Base-by-base conservation (phyloP, 495 filamentous ascomycete genomes). In the Hypoxylon fuscum region DNA sequence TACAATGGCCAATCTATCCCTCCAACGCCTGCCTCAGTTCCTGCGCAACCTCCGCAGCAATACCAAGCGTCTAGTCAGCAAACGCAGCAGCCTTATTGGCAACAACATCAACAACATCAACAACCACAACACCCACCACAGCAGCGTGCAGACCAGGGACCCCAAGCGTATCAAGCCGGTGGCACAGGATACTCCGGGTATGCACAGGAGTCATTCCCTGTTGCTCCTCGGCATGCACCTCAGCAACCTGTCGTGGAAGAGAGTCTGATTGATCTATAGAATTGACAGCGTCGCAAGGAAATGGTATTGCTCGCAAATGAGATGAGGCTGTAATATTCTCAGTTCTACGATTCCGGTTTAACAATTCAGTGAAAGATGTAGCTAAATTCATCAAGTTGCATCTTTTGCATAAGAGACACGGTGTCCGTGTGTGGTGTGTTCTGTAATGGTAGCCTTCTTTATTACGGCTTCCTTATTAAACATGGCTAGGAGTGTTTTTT, bases 191-290 rank as follows among this genome's bases (percentile, higher is more conserved):
- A 86, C 53, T 64, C 73, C 2, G 79, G 86, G 8, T 91, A 89
- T 64, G 79, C 77, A 2, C 83, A 87, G 62, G 84, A 90, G 32
- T 72, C 85, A 34, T 88, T 92, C 69, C 87, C 89, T 38, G 75
- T 79, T 0, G 90, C 82, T 47, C 85, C 86, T 25, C 79, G 79
- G 29, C 86, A 85, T 64, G 83, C 89, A 62, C 80, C 85, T 25
- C 81, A 83, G 54, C 79, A 85, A 51, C 80, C 85, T 9, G 83
- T 85, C 11, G 80, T 91, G 54, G 94, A 98, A 75, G 94, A 98
- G 75, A 93, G 90, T 67, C 77, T 98, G 73, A 98, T 98, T 76
- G 94, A 98, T 70, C 77, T 91, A 53, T 91, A 76, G 75, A 21
- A 41, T 37, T 15, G 35, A 5, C 12, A 45, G 8, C 9, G 7